phyloP scores from a whole-genome alignment of 2,329 filamentous ascomycete species.

The Epichloe bromicola region DNA sequence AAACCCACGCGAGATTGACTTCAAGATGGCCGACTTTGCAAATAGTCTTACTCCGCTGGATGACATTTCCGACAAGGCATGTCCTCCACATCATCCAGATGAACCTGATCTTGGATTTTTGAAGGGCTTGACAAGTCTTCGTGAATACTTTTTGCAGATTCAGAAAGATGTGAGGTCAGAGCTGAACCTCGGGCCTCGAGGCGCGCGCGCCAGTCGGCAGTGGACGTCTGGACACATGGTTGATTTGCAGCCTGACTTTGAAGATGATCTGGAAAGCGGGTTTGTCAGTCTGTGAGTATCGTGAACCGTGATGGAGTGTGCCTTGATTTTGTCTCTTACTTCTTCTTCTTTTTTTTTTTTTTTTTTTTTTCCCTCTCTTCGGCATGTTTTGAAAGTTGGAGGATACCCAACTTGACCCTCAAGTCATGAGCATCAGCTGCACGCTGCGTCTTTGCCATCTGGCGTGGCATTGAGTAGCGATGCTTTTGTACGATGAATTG shows the following conservation, averaged over 20 bases:
- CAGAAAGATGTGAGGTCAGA: slow-evolving; percentile 58
- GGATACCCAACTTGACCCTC: not conserved
- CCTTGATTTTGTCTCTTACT: not conserved
- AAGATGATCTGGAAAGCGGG: slow-evolving; percentile 12
- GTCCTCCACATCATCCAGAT: slow-evolving; percentile 68
- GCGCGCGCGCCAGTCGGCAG: slow-evolving; percentile 4
- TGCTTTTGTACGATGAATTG: not conserved
- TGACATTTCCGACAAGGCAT: slow-evolving; percentile 45
- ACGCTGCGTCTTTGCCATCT: not conserved
- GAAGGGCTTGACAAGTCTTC: slow-evolving; percentile 65
- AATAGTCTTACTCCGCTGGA: slow-evolving; percentile 92
- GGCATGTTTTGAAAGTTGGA: not conserved
- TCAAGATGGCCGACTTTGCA: slow-evolving; percentile 97
- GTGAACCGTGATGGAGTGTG: not conserved
- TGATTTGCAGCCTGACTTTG: slow-evolving; percentile 15
- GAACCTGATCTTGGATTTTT: slow-evolving; percentile 83
- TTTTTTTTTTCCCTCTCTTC: not conserved
- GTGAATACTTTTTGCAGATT: slow-evolving; percentile 83
- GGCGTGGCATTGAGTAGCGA: not conserved
- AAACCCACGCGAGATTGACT: slow-evolving; percentile 56
- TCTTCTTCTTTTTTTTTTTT: not conserved
- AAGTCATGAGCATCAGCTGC: not conserved
- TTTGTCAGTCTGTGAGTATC: slow-evolving; percentile 1
- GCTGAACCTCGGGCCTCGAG: slow-evolving; percentile 31
- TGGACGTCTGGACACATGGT: slow-evolving; percentile 12